Evolutionary conservation across 805 yeast genomes (phyloP).

Genomic region (Danielia oregonensis): DNA sequence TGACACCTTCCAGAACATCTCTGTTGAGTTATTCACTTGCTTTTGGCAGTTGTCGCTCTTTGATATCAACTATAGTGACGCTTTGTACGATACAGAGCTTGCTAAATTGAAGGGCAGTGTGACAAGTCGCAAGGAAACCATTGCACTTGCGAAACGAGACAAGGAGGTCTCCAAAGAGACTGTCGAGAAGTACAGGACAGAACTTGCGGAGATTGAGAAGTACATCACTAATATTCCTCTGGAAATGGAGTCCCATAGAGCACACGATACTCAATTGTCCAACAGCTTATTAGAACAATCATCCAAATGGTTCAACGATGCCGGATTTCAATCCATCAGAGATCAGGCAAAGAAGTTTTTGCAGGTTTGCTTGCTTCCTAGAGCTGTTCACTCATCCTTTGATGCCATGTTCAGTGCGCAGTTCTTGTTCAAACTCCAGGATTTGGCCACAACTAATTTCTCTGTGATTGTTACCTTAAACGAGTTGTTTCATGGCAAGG

Average conservation of each 20-base stretch:
- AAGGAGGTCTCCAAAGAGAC: slow-evolving; percentile 13
- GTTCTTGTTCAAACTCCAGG: slow-evolving; percentile 54
- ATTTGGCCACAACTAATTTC: slow-evolving; percentile 30
- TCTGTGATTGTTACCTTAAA: slow-evolving; percentile 39
- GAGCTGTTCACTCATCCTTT: slow-evolving; percentile 72
- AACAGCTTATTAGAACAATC: slow-evolving; percentile 14
- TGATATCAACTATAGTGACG: slow-evolving; percentile 57
- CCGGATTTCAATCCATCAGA: neutral
- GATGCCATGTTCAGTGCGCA: slow-evolving; percentile 72
- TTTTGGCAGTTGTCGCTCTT: slow-evolving; percentile 76
- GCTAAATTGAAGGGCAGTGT: slow-evolving; percentile 35
- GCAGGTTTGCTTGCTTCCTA: slow-evolving; percentile 67
- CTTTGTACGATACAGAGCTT: slow-evolving; percentile 48
- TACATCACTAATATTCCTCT: slow-evolving; percentile 26
- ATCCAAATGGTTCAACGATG: slow-evolving; percentile 37
- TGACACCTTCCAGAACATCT: neutral
- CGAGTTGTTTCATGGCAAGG: slow-evolving; percentile 43
- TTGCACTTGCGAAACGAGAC: slow-evolving; percentile 25
- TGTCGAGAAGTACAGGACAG: slow-evolving; percentile 23
- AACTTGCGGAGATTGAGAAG: slow-evolving; percentile 19
- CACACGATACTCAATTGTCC: slow-evolving; percentile 19
- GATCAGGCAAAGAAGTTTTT: slow-evolving; percentile 34
- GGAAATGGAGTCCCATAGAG: slow-evolving; percentile 45
- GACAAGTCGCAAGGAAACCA: slow-evolving; percentile 32
- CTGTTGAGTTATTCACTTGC: slow-evolving; percentile 42